These are phyloP conservation scores for Dictyostelium discoideum DNA, from an alignment of 78 protist species.

Conservation along the genomic window DNA sequence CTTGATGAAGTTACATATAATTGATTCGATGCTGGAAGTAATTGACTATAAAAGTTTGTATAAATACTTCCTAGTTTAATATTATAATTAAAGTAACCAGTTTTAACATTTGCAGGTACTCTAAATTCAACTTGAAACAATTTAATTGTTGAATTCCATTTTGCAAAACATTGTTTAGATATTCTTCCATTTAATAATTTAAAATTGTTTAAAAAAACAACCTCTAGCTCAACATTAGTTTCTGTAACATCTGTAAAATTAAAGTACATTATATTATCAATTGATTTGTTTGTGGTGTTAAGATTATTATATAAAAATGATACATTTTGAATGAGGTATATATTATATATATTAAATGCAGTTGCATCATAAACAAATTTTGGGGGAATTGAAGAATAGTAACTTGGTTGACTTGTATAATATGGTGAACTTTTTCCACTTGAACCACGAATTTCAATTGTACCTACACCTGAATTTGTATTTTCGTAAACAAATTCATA, in stretches of 20 bases:
- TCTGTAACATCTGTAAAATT: background rate
- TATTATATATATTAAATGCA: background rate
- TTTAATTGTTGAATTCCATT: background rate
- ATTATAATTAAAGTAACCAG: background rate
- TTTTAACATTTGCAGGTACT: background rate
- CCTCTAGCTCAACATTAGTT: background rate
- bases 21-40: background rate
- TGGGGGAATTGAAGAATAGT: background rate
- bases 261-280: background rate
- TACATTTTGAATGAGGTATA: background rate
- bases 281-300: background rate
- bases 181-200: too few relatives aligned
- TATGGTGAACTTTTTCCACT: background rate
- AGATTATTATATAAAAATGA: background rate
- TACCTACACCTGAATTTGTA: background rate
- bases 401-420: background rate
- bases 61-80: background rate
- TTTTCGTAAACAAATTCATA: background rate
- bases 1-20: background rate
- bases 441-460: background rate
- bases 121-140: background rate
- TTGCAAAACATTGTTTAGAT: background rate
- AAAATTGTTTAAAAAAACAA: background rate
- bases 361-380: background rate
- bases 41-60: background rate